Evolutionary conservation across 2,329 filamentous ascomycete genomes (phyloP), one percentile per base, ranked within the genome.

Genomic region (Aspergillus bombycis): DNA sequence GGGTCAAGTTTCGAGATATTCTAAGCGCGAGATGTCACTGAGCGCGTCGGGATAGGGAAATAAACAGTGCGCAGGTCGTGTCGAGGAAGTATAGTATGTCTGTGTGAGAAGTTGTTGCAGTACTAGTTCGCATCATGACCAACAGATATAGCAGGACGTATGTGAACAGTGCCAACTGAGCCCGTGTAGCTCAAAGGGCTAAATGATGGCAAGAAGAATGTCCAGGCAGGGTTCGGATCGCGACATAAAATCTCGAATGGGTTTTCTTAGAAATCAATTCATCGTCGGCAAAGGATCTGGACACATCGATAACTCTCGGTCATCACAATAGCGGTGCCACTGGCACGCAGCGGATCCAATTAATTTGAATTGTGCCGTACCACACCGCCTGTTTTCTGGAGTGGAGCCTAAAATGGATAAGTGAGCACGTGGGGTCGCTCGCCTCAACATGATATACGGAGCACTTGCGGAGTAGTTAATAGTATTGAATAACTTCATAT

Each of bases 81-180:
- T 65, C 54, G 67, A 66, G 58, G 65, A 66, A 58, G 60, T 65
- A 65, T 67, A 62, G 64, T 67, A 63, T 67, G 58, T 69, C 62
- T 69, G 64, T 69, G 60, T 69, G 62, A 64, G 62, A 67, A 60
- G 58, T 69, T 68, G 64, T 65, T 65, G 68, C 65, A 70, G 66
- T 69, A n/a, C n/a, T n/a, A 67, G 69, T 67, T 73, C 65, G 67
- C 71, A 73, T 73, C 68, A 70, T 73, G 71, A 64, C 71, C 70
- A 61, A 63, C 61, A 61, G 60, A 57, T 62, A 61, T 36, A 46
- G 34, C 58, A 52, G 58, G 62, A 61, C 66, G 36, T 56, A 59
- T 61, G 58, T 61, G 62, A 55, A 36, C 41, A 53, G 43, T 45
- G 45, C 48, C 34, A 59, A 59, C 58, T 34, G 61, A 50, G 58